Percentiles rank a stretch among this genome's conserved stretches.
Evolutionary conservation across 805 yeast genomes (phyloP).

Genomic region (Yarrowia sp.): DNA sequence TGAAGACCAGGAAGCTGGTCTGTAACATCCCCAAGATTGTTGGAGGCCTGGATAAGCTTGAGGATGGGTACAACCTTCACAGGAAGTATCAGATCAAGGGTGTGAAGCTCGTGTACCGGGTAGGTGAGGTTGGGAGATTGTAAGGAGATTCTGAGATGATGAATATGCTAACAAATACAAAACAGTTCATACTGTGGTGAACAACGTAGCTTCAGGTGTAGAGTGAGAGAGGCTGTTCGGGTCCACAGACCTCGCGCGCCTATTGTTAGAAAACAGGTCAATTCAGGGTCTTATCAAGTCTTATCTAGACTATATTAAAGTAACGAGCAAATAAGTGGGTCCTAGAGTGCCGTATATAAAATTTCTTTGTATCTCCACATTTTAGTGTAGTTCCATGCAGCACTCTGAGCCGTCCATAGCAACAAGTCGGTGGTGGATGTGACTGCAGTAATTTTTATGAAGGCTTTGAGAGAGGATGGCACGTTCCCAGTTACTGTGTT

Average conservation of each 20-base stretch:
- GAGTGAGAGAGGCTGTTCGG: too few species aligned
- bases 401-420: background rate
- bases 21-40: conserved; percentile 3
- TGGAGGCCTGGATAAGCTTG: conserved; percentile 14
- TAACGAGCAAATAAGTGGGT: conserved; percentile 17
- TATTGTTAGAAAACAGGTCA: too few species aligned
- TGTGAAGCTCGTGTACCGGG: conserved; percentile 17
- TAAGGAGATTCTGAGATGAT: background rate
- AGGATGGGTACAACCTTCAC: conserved; percentile 4
- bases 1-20: background rate
- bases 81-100: conserved; percentile 19
- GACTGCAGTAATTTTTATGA: too few species aligned
- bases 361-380: background rate
- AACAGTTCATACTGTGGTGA: too few species aligned
- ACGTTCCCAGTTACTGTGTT: too few species aligned
- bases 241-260: too few species aligned
- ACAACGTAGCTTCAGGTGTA: too few species aligned
- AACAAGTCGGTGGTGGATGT: too few species aligned
- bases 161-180: too few species aligned
- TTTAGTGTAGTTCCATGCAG: background rate
- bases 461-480: background rate
- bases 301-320: background rate
- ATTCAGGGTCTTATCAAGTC: background rate
- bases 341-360: background rate
- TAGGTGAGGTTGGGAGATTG: conserved; percentile 3